Conservation (phyloP, 1,284 basidiomycete species). For the Vanrija sp. region DNA sequence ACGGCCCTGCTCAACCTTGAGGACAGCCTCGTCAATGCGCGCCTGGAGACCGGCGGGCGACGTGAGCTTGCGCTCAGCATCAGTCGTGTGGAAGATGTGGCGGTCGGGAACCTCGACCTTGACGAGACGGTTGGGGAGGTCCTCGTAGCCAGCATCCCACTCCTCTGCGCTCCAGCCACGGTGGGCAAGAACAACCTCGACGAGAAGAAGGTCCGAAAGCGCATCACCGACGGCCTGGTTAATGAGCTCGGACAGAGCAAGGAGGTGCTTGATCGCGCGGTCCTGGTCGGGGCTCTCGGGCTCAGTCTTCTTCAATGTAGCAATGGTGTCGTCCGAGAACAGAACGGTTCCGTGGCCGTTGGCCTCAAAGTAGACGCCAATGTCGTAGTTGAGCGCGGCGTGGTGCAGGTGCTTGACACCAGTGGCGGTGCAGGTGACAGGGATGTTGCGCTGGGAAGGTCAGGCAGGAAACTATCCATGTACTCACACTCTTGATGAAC, state of each 20-base stretch:
- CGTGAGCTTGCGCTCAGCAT: slow-evolving; percentile 86
- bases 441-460: slow-evolving; percentile 53
- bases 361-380: slow-evolving; percentile 99
- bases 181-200: slow-evolving; percentile 87
- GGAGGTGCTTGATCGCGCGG: slow-evolving; percentile 71
- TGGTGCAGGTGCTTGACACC: slow-evolving; percentile 99
- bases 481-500: slow-evolving; percentile 72
- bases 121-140: slow-evolving; percentile 93
- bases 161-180: slow-evolving; percentile 76
- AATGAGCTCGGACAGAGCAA: slow-evolving; percentile 76
- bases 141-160: slow-evolving; percentile 92
- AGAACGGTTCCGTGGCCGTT: slow-evolving; percentile 98
- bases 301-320: slow-evolving; percentile 60
- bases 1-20: slow-evolving; percentile 76
- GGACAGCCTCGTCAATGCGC: slow-evolving; percentile 80
- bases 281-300: slow-evolving; percentile 74
- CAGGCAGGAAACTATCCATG: slow-evolving; percentile 1
- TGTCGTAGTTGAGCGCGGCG: slow-evolving; percentile 87
- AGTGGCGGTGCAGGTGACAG: slow-evolving; percentile 92
- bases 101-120: slow-evolving; percentile 89
- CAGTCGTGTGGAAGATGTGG: slow-evolving; percentile 80
- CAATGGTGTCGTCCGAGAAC: slow-evolving; percentile 73
- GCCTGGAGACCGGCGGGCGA: slow-evolving; percentile 75
- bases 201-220: slow-evolving; percentile 91
- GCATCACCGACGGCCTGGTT: slow-evolving; percentile 99